These are phyloP conservation scores for Penicillium salamii DNA, from an alignment of 495 filamentous ascomycete species.

Conservation along the genomic window DNA sequence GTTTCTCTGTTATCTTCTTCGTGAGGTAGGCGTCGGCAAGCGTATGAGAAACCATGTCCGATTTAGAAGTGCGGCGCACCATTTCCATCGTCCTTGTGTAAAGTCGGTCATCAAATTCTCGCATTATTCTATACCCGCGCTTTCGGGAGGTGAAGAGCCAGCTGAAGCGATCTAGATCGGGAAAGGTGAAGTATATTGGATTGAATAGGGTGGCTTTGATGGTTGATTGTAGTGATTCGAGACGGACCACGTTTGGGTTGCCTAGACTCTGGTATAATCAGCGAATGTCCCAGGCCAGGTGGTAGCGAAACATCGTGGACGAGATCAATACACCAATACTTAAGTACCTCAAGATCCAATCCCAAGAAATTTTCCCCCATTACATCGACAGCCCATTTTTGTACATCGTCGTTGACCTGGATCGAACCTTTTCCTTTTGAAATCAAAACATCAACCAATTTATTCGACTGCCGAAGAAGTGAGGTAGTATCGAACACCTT, in stretches of 20 bases:
- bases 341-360: slow-evolving; percentile 23
- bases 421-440: slow-evolving; percentile 7
- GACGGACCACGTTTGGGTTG: slow-evolving; percentile 7
- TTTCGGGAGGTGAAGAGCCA: slow-evolving; percentile 23
- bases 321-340: too few relatives aligned
- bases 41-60: slow-evolving; percentile 20
- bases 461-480: slow-evolving; percentile 18
- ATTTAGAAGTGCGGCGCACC: slow-evolving; percentile 9
- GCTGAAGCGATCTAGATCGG: slow-evolving; percentile 31
- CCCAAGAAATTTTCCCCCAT: slow-evolving; percentile 26
- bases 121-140: slow-evolving; percentile 24
- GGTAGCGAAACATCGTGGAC: too few relatives aligned
- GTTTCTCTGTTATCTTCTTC: slow-evolving; percentile 21
- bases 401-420: slow-evolving; percentile 21
- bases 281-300: too few relatives aligned
- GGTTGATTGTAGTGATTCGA: slow-evolving; percentile 27
- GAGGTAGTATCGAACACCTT: slow-evolving; percentile 22
- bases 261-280: neutral
- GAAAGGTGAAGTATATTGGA: slow-evolving; percentile 39
- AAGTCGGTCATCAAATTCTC: slow-evolving; percentile 29
- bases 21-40: slow-evolving; percentile 22
- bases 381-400: slow-evolving; percentile 27
- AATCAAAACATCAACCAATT: slow-evolving; percentile 21
- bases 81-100: slow-evolving; percentile 11
- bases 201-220: slow-evolving; percentile 36